phyloP scores from a whole-genome alignment of 2,329 filamentous ascomycete species.

The Taxawa tesnikishii region DNA sequence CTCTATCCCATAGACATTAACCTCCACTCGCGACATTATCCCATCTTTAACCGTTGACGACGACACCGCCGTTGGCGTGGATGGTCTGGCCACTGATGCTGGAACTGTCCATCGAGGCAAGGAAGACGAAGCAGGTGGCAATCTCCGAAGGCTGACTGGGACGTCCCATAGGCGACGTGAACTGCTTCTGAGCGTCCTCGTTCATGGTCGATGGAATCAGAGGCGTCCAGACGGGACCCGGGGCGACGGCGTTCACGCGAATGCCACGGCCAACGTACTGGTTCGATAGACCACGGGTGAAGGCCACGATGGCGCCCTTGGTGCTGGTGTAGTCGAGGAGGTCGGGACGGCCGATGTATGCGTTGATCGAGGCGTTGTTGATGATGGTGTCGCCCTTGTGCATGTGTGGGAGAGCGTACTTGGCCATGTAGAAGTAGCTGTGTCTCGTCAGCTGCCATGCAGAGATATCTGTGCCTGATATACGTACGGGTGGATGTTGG shows the following conservation, averaged over 20 bases:
- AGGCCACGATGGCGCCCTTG: conserved; percentile 67
- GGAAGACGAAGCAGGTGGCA: conserved; percentile 68
- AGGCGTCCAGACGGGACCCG: conserved; percentile 69
- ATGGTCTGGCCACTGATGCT: conserved; percentile 63
- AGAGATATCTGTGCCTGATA: not conserved
- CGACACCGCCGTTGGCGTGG: conserved; percentile 48
- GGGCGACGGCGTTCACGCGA: conserved; percentile 63
- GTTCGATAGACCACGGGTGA: conserved; percentile 66
- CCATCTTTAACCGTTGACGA: conserved; percentile 36
- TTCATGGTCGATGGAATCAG: conserved; percentile 64
- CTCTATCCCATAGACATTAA: too few species aligned
- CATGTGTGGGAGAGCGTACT: conserved; percentile 66
- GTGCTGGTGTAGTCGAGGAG: conserved; percentile 73
- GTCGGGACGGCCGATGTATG: conserved; percentile 68
- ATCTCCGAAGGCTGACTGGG: conserved; percentile 73
- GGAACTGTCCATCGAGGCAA: conserved; percentile 62
- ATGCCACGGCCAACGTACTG: conserved; percentile 62
- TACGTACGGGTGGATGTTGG: conserved; percentile 59
- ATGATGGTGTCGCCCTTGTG: conserved; percentile 64
- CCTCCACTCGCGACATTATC: too few species aligned
- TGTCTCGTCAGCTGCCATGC: conserved; percentile 1
- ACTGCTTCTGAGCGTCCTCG: conserved; percentile 57
- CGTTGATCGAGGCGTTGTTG: conserved; percentile 77
- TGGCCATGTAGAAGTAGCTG: conserved; percentile 64
- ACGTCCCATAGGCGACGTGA: conserved; percentile 62